Base-by-base conservation (phyloP, 2,329 filamentous ascomycete genomes). In the Botrytis elliptica region DNA sequence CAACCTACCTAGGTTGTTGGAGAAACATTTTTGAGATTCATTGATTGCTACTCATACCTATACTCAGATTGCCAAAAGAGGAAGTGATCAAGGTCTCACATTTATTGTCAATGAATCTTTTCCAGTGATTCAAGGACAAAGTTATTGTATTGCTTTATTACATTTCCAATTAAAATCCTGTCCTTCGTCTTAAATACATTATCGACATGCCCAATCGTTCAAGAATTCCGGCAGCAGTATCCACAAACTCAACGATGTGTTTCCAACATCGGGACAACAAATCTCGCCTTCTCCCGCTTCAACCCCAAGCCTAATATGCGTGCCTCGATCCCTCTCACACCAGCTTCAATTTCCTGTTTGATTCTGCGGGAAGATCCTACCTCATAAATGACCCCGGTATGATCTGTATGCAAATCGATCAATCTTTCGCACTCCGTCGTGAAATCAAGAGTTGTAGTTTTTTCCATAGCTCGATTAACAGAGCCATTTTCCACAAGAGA, bases 51-150 rank as follows among this genome's bases (percentile, higher is more conserved):
- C 40, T 40, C 40, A 14, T 40, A 18, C 4, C 33, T 33, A 33
- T 33, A 44, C 42, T 44, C 16, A 44, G 16, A 44, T 7, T 44
- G 6, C 18, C 18, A 1, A 29, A 16, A 22, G 5, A 55, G 18
- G n/a, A 4, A 55, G 12, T 29, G 14, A 29, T 55, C n/a, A 55
- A 18, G n/a, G 2, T 29, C 3, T 29, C 14, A 29, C 8, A 18
- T 4, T 29, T 16, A 0, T 16, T 6, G 46, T 52, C 25, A 29
- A 55, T 55, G 6, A 1, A 7, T 16, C 25, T 4, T 55, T 7
- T n/a, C 3, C 4, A 9, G 12, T 55, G 0, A 0, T 55, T 18
- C 1, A 29, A 29, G 3, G 12, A 12, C 25, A n/a, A 8, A 52
- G 6, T 52, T n/a, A 3, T 52, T 6, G 1, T n/a, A n/a, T 52